These are phyloP conservation scores for Mucor sp. DNA, from an alignment of 371 early-diverging fungal genomes.

Conservation along the genomic window DNA sequence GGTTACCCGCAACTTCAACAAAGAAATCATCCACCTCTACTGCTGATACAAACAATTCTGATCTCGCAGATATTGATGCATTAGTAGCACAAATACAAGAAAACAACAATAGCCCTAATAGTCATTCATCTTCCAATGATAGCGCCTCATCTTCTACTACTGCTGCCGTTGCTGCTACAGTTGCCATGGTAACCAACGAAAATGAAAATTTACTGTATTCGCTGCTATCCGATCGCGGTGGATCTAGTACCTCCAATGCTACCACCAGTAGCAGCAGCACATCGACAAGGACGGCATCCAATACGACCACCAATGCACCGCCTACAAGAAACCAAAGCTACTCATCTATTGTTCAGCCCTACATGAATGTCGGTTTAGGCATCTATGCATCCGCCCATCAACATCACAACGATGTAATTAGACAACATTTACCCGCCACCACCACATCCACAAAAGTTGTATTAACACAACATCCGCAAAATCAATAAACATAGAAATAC, in stretches of 20 bases:
- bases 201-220: slow-evolving; percentile 18
- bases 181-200: slow-evolving; percentile 3
- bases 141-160: not conserved
- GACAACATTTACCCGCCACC: slow-evolving; percentile 40
- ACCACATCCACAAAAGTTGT: slow-evolving; percentile 18
- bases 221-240: slow-evolving; percentile 11
- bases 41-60: not conserved
- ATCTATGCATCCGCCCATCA: slow-evolving; percentile 59
- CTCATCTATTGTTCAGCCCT: slow-evolving; percentile 14
- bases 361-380: slow-evolving; percentile 51
- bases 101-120: slow-evolving; percentile 7
- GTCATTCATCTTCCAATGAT: not conserved
- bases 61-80: slow-evolving; percentile 22
- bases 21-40: not conserved
- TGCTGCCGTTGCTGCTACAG: slow-evolving; percentile 4
- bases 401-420: slow-evolving; percentile 52
- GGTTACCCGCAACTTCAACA: not conserved
- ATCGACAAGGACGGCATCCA: slow-evolving; percentile 17
- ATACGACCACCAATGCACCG: slow-evolving; percentile 6
- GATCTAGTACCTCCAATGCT: not conserved
- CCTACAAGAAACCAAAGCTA: slow-evolving; percentile 11
- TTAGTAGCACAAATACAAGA: slow-evolving; percentile 28
- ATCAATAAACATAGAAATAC: not conserved
- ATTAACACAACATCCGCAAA: slow-evolving; percentile 16
- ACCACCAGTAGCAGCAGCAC: not conserved